These are phyloP conservation scores for Ambrosia trifida DNA, from an alignment of 129 eudicot species.

Conservation along the genomic window DNA sequence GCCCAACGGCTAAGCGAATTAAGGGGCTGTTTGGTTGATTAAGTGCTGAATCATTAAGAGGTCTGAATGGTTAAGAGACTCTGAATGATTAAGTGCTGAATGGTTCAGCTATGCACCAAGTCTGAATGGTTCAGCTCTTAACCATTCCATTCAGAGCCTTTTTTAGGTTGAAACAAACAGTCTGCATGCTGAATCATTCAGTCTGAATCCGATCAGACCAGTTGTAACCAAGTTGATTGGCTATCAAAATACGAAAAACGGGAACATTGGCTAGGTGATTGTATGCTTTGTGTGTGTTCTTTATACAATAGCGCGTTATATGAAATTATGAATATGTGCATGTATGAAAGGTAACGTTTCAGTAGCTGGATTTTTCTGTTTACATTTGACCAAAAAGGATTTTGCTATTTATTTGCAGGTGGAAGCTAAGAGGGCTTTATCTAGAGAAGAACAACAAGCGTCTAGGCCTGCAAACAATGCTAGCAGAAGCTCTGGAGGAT, in stretches of 20 bases:
- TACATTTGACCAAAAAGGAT: neutral
- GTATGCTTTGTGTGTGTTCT: constrained; percentile 4
- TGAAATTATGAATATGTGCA: neutral
- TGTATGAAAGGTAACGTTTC: neutral
- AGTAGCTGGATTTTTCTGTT: neutral
- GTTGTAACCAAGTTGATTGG: neutral
- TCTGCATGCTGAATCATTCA: no score
- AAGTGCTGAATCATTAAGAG: no score
- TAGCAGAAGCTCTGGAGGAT: constrained; percentile 42
- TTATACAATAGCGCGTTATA: neutral
- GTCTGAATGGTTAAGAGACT: no score
- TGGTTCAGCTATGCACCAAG: no score
- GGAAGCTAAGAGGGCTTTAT: constrained; percentile 74
- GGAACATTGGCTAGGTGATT: neutral
- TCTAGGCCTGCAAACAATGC: constrained; percentile 44
- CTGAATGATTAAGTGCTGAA: no score
- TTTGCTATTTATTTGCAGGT: constrained; percentile 45
- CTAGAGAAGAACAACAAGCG: constrained; percentile 67
- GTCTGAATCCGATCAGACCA: no score
- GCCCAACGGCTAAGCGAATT: neutral
- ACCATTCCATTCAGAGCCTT: no score
- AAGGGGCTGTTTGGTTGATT: no score
- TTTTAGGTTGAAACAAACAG: no score
- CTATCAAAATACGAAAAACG: neutral
- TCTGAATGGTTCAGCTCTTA: no score